These are phyloP conservation scores for Mycosarcoma mackinlayi DNA, from an alignment of 1,284 basidiomycete species.

Conservation along the genomic window DNA sequence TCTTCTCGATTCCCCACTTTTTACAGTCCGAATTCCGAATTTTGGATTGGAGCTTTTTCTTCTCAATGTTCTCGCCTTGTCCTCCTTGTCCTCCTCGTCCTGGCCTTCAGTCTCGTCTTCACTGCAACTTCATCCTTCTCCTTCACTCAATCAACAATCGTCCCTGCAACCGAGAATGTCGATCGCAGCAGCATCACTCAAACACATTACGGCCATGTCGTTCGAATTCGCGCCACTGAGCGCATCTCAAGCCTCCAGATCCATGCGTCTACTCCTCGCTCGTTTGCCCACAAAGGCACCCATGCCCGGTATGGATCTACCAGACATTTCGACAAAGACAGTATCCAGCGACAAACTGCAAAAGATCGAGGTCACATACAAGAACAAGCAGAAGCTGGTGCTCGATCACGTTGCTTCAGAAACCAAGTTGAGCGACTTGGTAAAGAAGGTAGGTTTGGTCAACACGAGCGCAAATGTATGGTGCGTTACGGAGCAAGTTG, in stretches of 20 bases:
- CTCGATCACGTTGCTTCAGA: slow-evolving; percentile 23
- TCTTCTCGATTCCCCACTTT: slow-evolving; percentile 3
- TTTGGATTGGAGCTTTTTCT: slow-evolving; percentile 21
- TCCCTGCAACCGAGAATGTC: too few species aligned
- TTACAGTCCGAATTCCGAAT: slow-evolving; percentile 31
- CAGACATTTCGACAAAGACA: slow-evolving; percentile 35
- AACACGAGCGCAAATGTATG: not conserved
- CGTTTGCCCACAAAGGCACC: slow-evolving; percentile 33
- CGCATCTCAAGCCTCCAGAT: slow-evolving; percentile 31
- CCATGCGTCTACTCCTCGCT: slow-evolving; percentile 42
- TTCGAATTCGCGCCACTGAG: slow-evolving; percentile 41
- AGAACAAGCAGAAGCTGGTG: slow-evolving; percentile 44
- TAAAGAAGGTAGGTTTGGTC: slow-evolving; percentile 35
- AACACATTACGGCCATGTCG: slow-evolving; percentile 48
- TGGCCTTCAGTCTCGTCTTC: too few species aligned
- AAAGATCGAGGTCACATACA: slow-evolving; percentile 38
- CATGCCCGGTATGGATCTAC: slow-evolving; percentile 39
- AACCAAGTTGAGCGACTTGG: slow-evolving; percentile 19
- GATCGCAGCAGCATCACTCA: slow-evolving; percentile 40
- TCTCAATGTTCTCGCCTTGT: not conserved
- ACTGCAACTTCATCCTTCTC: too few species aligned
- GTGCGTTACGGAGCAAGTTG: too few species aligned
- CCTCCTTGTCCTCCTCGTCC: not conserved
- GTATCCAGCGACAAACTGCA: slow-evolving; percentile 27
- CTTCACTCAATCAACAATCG: too few species aligned